phyloP scores from a whole-genome alignment of 2,329 filamentous ascomycete genomes.

The Xylaria sp. region DNA sequence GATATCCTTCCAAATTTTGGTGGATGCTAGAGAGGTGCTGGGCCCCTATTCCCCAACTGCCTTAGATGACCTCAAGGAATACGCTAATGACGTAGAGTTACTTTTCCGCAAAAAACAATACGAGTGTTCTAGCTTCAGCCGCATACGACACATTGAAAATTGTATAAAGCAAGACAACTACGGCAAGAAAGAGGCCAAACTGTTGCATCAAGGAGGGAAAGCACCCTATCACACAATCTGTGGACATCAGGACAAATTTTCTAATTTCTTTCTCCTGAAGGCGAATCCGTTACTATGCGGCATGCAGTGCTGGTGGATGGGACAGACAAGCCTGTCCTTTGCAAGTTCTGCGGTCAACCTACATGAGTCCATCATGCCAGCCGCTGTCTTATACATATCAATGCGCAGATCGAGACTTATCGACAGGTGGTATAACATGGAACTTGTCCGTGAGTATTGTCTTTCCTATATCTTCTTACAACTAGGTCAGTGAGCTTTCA shows the following conservation, averaged over 20 bases:
- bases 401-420: constrained; percentile 3
- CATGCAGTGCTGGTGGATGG: constrained; percentile 27
- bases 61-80: constrained; percentile 13
- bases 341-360: constrained; percentile 1
- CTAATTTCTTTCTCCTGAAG: neutral
- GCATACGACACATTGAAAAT: neutral
- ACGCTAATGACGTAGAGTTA: neutral
- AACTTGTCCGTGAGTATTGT: constrained; percentile 23
- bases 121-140: neutral
- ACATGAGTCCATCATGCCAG: constrained; percentile 19
- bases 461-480: neutral
- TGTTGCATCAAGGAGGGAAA: too few species aligned
- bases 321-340: constrained; percentile 2
- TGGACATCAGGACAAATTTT: neutral
- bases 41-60: neutral
- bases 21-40: constrained; percentile 3
- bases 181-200: neutral
- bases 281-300: constrained; percentile 15
- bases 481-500: neutral
- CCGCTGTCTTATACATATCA: constrained; percentile 21
- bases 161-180: neutral
- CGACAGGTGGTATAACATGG: constrained; percentile 22
- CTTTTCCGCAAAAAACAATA: neutral
- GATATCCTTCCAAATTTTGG: constrained; percentile 19
- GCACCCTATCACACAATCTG: too few species aligned